These are phyloP conservation scores for Monilinia aucupariae DNA, from an alignment of 2,329 filamentous ascomycete genomes.

Conservation along the genomic window DNA sequence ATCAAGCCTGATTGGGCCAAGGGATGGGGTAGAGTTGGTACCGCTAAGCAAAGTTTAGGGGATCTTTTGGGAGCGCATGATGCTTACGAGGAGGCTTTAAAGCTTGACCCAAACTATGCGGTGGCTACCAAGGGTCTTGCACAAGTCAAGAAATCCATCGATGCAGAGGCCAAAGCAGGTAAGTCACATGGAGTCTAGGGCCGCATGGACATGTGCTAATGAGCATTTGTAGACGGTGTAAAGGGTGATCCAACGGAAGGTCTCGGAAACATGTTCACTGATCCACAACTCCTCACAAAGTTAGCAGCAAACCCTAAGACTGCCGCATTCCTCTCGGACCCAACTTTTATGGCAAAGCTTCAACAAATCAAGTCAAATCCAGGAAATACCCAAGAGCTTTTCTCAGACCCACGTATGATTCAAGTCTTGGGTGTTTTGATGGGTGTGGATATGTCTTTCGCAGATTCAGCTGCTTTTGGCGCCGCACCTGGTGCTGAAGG, in stretches of 20 bases:
- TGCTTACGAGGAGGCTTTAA: constrained; percentile 90
- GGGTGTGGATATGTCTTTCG: constrained; percentile 72
- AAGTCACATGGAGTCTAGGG: constrained; percentile 15
- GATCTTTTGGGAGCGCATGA: constrained; percentile 81
- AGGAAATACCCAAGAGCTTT: constrained; percentile 68
- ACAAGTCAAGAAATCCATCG: constrained; percentile 81
- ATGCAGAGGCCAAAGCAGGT: constrained; percentile 59
- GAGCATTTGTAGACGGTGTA: constrained; percentile 34
- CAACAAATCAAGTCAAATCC: constrained; percentile 78
- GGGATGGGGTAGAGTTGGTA: constrained; percentile 89
- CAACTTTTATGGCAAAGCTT: constrained; percentile 84
- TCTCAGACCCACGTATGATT: constrained; percentile 86
- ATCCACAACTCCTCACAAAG: constrained; percentile 85
- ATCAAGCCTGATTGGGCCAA: constrained; percentile 98
- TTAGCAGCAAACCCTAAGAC: constrained; percentile 95
- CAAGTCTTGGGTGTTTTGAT: constrained; percentile 90
- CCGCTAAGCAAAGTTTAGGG: constrained; percentile 80
- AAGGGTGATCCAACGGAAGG: constrained; percentile 65
- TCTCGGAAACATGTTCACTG: constrained; percentile 89
- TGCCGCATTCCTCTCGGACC: constrained; percentile 69
- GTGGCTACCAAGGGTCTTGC: constrained; percentile 86
- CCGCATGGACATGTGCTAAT: constrained; percentile 22
- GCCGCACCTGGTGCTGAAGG: constrained; percentile 15
- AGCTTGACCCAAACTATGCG: constrained; percentile 85
- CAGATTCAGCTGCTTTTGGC: constrained; percentile 8